Percentiles rank a stretch among this genome's conserved stretches.
Evolutionary conservation across 129 eudicot species (phyloP).

Genomic region (Artemisia tridentata): DNA sequence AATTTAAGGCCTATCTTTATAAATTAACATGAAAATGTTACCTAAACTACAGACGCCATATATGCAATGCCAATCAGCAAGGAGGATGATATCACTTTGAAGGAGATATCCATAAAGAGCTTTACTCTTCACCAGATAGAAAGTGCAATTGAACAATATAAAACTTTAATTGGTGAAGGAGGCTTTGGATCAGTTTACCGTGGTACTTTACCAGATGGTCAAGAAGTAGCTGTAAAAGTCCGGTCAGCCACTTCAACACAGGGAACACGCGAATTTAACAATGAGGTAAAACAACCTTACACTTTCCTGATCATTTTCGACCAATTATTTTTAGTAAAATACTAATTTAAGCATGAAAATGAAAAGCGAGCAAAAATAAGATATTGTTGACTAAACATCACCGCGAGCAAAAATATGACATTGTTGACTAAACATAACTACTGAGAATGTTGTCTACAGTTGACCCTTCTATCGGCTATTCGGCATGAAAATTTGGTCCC

Average conservation of each 20-base stretch:
- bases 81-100: constrained; percentile 46
- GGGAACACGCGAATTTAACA: constrained; percentile 85
- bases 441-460: constrained; percentile 44
- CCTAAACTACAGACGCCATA: constrained; percentile 59
- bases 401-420: neutral
- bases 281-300: constrained; percentile 49
- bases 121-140: constrained; percentile 66
- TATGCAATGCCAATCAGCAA: constrained; percentile 68
- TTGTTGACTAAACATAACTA: constrained; percentile 17
- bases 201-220: constrained; percentile 73
- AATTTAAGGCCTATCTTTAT: neutral
- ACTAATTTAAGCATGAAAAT: neutral
- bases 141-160: constrained; percentile 64
- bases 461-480: constrained; percentile 71
- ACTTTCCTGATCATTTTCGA: constrained; percentile 2
- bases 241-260: constrained; percentile 87
- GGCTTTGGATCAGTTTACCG: constrained; percentile 86
- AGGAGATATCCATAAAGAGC: constrained; percentile 55
- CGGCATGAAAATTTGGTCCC: constrained; percentile 81
- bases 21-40: neutral
- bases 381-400: constrained; percentile 12
- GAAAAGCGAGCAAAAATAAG: neutral
- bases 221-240: constrained; percentile 90
- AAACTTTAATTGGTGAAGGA: constrained; percentile 83
- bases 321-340: neutral